These are phyloP conservation scores for Platanus orientalis DNA, from an alignment of 164 flowering plant species.

Conservation along the genomic window DNA sequence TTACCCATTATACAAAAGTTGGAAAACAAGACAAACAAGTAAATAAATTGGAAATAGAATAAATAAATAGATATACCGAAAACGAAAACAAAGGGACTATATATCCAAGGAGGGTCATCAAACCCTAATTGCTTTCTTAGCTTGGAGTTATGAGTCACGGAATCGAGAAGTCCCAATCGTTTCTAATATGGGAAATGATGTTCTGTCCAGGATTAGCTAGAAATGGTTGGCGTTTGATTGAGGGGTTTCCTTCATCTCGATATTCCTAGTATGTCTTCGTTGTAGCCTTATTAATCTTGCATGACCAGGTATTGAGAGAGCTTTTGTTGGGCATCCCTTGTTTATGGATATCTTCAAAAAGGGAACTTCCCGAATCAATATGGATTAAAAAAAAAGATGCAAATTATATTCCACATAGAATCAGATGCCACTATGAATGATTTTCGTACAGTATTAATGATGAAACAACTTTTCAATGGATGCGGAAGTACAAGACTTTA, in stretches of 20 bases:
- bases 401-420: not conserved
- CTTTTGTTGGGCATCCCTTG: not conserved
- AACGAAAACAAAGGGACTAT: slow-evolving; percentile 26
- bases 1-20: not conserved
- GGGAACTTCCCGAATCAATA: not conserved
- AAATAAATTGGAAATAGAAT: slow-evolving; percentile 7
- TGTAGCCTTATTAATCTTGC: not conserved
- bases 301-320: not conserved
- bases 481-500: too few relatives aligned
- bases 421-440: not conserved
- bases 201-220: too few relatives aligned
- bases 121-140: slow-evolving; percentile 10
- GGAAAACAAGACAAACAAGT: slow-evolving; percentile 12
- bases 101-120: not conserved
- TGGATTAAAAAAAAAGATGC: too few relatives aligned
- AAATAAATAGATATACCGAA: too few relatives aligned
- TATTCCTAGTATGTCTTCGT: not conserved
- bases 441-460: too few relatives aligned
- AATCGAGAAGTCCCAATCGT: slow-evolving; percentile 3
- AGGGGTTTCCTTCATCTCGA: not conserved
- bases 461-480: too few relatives aligned
- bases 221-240: not conserved
- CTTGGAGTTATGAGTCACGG: slow-evolving; percentile 14
- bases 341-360: not conserved
- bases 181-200: too few relatives aligned